Base-by-base conservation (phyloP, 306 rosid genomes). In the Gillenia trifoliata region DNA sequence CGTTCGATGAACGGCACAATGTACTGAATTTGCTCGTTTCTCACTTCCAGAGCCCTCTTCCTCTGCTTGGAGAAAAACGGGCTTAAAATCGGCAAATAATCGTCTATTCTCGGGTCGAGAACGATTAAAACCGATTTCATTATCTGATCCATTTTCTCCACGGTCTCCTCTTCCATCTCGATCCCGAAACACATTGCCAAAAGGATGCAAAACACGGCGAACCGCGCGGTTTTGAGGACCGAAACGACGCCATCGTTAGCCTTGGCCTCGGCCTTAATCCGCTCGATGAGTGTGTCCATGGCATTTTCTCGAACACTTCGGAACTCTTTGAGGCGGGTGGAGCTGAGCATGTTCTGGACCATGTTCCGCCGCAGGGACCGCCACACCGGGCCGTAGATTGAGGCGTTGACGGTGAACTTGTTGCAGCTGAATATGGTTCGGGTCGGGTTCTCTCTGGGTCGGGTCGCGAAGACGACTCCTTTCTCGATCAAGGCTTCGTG, bases 311-410 rank as follows among this genome's bases (percentile, higher is more conserved):
- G 76, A 7, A 92, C 92, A 11, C 34, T 11, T 33, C 82, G 88
- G 71, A 95, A 95, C 76, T 92, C 99, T 72, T 80, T 88, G 1
- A 95, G 11, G 69, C 96, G 77, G 5, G 30, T 78, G 2, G 99
- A 89, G 47, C 89, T 88, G 17, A 95, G 96, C 99, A 92, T 95
- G 82, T 95, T 95, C 87, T 95, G 98, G 2, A 95, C 99, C 96
- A 95, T 85, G 92, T 95, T 95, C 43, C 82, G 73, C 13, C 99
- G 74, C 33, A 95, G 81, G 0, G 98, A 87, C 71, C 96, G 84
- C 99, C 99, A 95, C 43, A 87, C 82, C 0, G 91, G 81, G 68
- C 99, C 99, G 20, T 90, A 92, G 9, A 87, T n/a, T 0, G 98
- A 74, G 0, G 99, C 96, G 11, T 92, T 95, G 2, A 95, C 99